These are phyloP conservation scores for Solanum arcanum DNA, from an alignment of 257 asterid species.

Conservation along the genomic window DNA sequence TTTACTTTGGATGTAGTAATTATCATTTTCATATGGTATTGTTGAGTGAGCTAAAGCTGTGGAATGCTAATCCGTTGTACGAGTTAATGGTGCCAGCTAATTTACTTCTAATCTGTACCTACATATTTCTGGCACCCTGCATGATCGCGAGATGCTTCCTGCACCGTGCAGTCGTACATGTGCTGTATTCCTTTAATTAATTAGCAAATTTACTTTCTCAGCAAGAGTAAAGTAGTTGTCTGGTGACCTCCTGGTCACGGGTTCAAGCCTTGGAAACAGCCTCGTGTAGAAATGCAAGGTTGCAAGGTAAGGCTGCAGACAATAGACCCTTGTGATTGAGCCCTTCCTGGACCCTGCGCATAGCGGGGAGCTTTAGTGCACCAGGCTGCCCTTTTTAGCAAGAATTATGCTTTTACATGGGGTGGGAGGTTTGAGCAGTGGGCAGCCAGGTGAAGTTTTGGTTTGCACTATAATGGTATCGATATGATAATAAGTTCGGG, in stretches of 20 bases:
- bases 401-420: background rate
- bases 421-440: background rate
- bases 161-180: background rate
- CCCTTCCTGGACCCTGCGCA: accelerated
- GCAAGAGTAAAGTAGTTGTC: background rate
- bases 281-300: background rate
- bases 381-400: background rate
- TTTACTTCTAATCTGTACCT: background rate
- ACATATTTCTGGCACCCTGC: background rate
- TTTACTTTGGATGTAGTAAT: background rate
- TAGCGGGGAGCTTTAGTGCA: background rate
- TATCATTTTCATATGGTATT: background rate
- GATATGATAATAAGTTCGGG: background rate
- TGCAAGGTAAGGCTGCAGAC: background rate
- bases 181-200: background rate
- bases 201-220: background rate
- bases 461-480: background rate
- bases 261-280: background rate
- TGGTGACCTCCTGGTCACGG: background rate
- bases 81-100: background rate
- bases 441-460: background rate
- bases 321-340: background rate
- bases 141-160: background rate
- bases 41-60: background rate
- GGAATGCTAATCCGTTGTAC: background rate